Conservation (phyloP, 257 asterid genomes). For the Fraxinus pennsylvanica region DNA sequence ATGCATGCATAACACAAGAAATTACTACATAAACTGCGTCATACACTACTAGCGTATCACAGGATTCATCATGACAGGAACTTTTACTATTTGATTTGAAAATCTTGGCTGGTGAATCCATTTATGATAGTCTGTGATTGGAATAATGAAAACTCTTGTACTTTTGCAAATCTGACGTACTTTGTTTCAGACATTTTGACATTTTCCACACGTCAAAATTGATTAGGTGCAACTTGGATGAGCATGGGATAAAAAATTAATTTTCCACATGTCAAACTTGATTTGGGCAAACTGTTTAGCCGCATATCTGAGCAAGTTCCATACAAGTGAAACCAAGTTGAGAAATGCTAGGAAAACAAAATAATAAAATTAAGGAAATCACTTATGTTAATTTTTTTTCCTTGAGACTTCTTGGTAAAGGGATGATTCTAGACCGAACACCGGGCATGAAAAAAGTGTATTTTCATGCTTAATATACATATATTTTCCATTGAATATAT, state of each 20-base stretch:
- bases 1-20: neutral
- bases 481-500: neutral
- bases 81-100: neutral
- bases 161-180: neutral
- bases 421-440: neutral
- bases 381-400: neutral
- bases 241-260: neutral
- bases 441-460: neutral
- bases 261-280: too few species aligned
- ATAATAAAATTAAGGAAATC: neutral
- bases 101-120: neutral
- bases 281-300: neutral
- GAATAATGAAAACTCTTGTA: neutral
- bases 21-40: conserved; percentile 1
- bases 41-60: neutral
- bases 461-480: neutral
- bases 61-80: neutral
- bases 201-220: neutral
- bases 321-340: neutral
- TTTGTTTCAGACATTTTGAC: neutral
- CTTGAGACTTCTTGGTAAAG: neutral
- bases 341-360: neutral
- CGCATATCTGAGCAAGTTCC: neutral
- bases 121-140: neutral
- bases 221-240: neutral